Base-by-base conservation (phyloP, 2,329 filamentous ascomycete genomes). In the Penicillium thymicola region DNA sequence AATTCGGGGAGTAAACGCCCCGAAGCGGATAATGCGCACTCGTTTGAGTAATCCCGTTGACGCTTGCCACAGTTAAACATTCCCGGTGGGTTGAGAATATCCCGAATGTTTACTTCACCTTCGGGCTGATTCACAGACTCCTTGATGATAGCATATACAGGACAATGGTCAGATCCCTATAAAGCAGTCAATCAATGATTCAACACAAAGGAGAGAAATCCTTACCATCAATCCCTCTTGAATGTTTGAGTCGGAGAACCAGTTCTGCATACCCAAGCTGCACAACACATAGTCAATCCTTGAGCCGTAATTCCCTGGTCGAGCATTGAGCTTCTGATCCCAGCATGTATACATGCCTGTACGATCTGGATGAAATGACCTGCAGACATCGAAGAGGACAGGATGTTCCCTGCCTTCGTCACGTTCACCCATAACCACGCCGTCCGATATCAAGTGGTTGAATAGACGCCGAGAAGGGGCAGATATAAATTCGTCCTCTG, bases 271-370 rank as follows among this genome's bases (percentile, higher is more conserved):
- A 36, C 84, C 82, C 40, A 87, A 79, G 62, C 86, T 94, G 70
- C 91, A 96, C 4, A 97, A 81, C 18, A 99, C 83, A 73, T 96
- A 97, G 73, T 99, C 94, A 65, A 97, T 97, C 36, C 94, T 85
- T 53, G 90, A 89, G 6, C 94, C 94, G 72, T 89, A 95, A 71
- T 97, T 97, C 3, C 90, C 92, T 3, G 93, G 93, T n/a, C 94
- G 82, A n/a, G 90, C 90, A 73, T 97, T 97, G 69, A 92, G 89
- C 71, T 89, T 92, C 49, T 90, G 92, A 61, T 97, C 92, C 93
- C 93, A 97, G 72, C 93, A 96, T 0, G 94, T 97, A 72, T 91
- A 97, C 94, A 99, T 97, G 59, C 91, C 91, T 59, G 81, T 79
- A 38, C 94, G 83, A n/a, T 79, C 76, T 0, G 90, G 89, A 68